Base-by-base conservation (phyloP, 2,329 filamentous ascomycete species). In the Sarocladium strictum region DNA sequence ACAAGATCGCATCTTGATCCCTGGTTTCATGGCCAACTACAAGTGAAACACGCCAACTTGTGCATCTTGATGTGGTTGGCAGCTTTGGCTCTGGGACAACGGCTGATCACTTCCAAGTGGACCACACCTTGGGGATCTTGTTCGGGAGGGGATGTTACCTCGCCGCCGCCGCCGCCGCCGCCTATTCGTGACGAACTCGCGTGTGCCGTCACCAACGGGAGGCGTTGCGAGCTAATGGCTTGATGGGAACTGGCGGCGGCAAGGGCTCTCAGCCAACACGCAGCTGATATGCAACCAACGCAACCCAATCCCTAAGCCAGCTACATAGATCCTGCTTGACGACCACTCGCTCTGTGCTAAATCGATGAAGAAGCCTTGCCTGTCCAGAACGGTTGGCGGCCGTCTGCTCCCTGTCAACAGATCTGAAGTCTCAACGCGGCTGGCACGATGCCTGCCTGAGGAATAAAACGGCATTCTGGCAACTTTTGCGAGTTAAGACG, bases 41-140 rank as follows among this genome's bases (percentile, higher is more conserved):
- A 51, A 33, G 47, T 51, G 47, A 51, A 51, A 51, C 47, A 51
- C 47, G 29, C 27, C n/a, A 29, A 33, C 10, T 51, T 32, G 47
- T 51, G 47, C 17, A 35, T 35, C 29, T 32, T 10, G 35, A 26
- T 12, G 43, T 51, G 47, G 47, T 15, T 51, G 5, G 47, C 12
- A 35, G 47, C 27, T 29, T 51, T 51, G 47, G 47, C 47, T 17
- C 3, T 33, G 47, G 47, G 17, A 51, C 21, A 51, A 32, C 27
- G 47, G 47, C 35, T 29, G 47, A 51, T 51, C 47, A 51, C 6
- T 19, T 3, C 29, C 47, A 32, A 32, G 47, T 35, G 47, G 47
- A 33, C 47, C 47, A 35, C 29, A 35, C 47, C 29, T 51, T 19
- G 33, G 47, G 47, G 47, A 51, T 33, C 29, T 3, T 35, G 47